Evolutionary conservation across 495 filamentous ascomycete genomes (phyloP), one percentile per base, ranked within the genome.

Genomic region (Alectoria sarmentosa): DNA sequence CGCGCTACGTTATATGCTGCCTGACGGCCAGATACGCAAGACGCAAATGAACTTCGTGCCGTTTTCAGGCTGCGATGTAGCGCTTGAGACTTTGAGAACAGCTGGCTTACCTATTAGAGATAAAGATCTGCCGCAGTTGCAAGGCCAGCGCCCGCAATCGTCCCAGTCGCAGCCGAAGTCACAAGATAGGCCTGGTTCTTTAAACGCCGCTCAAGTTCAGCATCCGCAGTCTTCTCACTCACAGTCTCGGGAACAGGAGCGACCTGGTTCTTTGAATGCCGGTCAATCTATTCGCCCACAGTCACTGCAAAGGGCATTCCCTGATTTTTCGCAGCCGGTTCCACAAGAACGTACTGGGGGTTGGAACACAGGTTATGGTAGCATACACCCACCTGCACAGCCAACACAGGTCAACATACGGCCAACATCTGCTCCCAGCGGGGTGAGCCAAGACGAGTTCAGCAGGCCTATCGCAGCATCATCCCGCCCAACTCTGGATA

Each of bases 21-120:
- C 62, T 8, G 36, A 68, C 26, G 60, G 68, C 17, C 63, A 71
- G 67, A 62, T 68, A 26, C 63, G 70, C 37, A 68, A 62, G 60
- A 59, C 65, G n/a, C 69, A 71, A 44, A 63, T 71, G 62, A 67
- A 63, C 1, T 71, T 71, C 46, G 49, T 30, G 15, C 61, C 58
- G 19, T 44, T 17, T 15, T 60, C 57, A 37, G 67, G 65, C 19
- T 69, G 59, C 34, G 65, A 67, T 15, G 39, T 38, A 34, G 61
- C 67, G 4, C 26, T 71, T 6, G 37, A 61, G 15, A 59, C 39
- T 8, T 32, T 71, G 2, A 58, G 37, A 42, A 49, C 61, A 28
- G 34, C 69, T 28, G 63, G 65, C 15, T n/a, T 71, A 11, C 69
- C 69, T 2, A 67, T 69, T n/a, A 55, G 39, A n/a, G 62, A 63